Evolutionary conservation across 2,329 filamentous ascomycete genomes (phyloP).

Genomic region (Colletotrichum tofieldiae): DNA sequence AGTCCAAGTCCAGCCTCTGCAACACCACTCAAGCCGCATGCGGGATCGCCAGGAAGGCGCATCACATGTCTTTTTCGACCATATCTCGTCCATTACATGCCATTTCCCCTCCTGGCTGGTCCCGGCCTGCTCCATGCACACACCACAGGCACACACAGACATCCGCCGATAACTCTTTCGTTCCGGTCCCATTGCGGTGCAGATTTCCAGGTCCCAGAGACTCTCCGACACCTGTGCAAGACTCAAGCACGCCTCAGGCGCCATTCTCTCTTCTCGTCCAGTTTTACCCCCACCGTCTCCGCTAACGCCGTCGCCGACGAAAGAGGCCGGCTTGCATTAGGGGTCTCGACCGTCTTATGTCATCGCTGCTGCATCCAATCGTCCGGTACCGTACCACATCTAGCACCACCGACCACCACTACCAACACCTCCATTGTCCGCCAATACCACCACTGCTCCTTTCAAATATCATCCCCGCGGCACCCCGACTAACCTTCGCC

Average conservation of each 20-base stretch:
- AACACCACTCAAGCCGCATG: constrained; percentile 31
- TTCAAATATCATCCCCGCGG: constrained; percentile 33
- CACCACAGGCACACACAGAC: constrained; percentile 20
- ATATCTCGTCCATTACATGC: constrained; percentile 28
- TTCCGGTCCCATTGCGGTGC: constrained; percentile 34
- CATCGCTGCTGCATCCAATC: constrained; percentile 43
- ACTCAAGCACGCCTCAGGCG: constrained; percentile 25
- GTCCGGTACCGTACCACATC: constrained; percentile 39
- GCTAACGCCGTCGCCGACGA: constrained; percentile 37
- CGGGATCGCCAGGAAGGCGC: constrained; percentile 29
- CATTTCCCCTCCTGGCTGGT: constrained; percentile 16
- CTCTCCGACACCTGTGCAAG: constrained; percentile 33
- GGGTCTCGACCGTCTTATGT: constrained; percentile 42
- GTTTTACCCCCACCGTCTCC: constrained; percentile 18
- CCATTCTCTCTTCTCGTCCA: constrained; percentile 1
- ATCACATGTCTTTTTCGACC: constrained; percentile 41
- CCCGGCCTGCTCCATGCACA: constrained; percentile 21
- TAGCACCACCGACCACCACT: constrained; percentile 17
- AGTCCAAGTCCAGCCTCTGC: constrained; percentile 28
- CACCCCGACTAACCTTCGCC: constrained; percentile 16
- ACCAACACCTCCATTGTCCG: constrained; percentile 1
- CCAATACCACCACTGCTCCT: constrained; percentile 23
- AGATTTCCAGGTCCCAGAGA: constrained; percentile 20
- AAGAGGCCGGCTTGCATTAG: constrained; percentile 21
- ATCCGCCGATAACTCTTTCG: constrained; percentile 13